These are phyloP conservation scores for Malassezia nana DNA, from an alignment of 1,284 basidiomycete genomes.

Conservation along the genomic window DNA sequence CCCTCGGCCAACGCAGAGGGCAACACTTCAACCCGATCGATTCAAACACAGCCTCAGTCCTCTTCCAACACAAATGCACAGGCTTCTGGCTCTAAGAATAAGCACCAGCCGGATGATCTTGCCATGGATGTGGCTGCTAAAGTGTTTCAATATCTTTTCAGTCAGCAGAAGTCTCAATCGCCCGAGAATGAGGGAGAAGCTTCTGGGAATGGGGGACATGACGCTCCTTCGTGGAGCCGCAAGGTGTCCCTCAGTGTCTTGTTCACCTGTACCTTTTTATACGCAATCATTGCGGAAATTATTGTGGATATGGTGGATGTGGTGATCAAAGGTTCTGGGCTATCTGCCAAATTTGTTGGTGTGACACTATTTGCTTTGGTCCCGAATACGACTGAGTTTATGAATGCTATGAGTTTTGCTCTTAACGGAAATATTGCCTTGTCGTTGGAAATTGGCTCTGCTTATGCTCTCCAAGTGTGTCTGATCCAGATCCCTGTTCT, in stretches of 20 bases:
- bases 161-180: slow-evolving; percentile 11
- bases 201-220: slow-evolving; percentile 64
- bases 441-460: slow-evolving; percentile 93
- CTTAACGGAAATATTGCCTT: slow-evolving; percentile 93
- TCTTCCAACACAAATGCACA: neutral
- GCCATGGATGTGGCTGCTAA: neutral
- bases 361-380: slow-evolving; percentile 93
- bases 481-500: slow-evolving; percentile 95
- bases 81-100: neutral
- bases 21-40: neutral
- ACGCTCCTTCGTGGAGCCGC: slow-evolving; percentile 64
- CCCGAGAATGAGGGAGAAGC: slow-evolving; percentile 50
- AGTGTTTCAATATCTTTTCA: slow-evolving; percentile 16
- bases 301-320: slow-evolving; percentile 93
- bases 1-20: neutral
- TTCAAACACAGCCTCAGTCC: neutral
- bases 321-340: slow-evolving; percentile 78
- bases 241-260: slow-evolving; percentile 35
- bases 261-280: slow-evolving; percentile 69
- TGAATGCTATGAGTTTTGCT: slow-evolving; percentile 99
- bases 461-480: slow-evolving; percentile 96
- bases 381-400: slow-evolving; percentile 98
- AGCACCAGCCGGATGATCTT: neutral
- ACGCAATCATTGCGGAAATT: slow-evolving; percentile 91
- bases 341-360: slow-evolving; percentile 95